Base-by-base conservation (phyloP, 2,329 filamentous ascomycete genomes). In the Colletotrichum shisoi region DNA sequence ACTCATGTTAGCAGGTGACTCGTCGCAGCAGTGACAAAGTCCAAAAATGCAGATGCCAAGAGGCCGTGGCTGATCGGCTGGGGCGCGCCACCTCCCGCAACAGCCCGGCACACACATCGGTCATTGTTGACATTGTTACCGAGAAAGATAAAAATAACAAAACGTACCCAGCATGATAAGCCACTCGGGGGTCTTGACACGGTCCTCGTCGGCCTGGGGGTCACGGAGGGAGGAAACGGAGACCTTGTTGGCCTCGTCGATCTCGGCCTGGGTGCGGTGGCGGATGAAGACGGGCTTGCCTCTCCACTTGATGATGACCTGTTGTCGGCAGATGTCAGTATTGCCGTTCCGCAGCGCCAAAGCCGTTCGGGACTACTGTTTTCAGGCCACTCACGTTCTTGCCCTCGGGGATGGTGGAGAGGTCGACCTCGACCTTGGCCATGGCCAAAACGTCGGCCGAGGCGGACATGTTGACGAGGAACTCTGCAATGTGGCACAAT, bases 271-370 rank as follows among this genome's bases (percentile, higher is more conserved):
- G 75, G 95, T 99, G 78, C 95, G 93, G 90, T 99, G 95, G 81
- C 95, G 94, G 88, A 99, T 93, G 87, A 99, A 99, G 80, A 99
- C 93, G 81, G 95, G 95, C 91, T 99, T 99, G 81, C 95, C 95
- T 86, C 95, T 92, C 95, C 95, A 99, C 86, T 99, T 99, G 87
- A 99, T 96, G 81, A 99, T 96, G 80, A 99, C 90, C 91, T 94
- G 76, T 34, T 7, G 15, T 17, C n/a, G 60, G 19, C 1, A n/a
- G 12, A 37, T 44, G 24, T 68, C 57, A 69, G 65, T 45, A 52
- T 11, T 2, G 1, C 17, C 21, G 34, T 56, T 34, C 15, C 11
- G 19, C 11, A 15, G 5, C 3, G 9, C 17, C 5, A 13, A 12
- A 0, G 2, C 31, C 27, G 2, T 13, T 24, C 19, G 8, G 5